Evolutionary conservation across 2,329 filamentous ascomycete genomes (phyloP).

Genomic region (Septoria petroselini): DNA sequence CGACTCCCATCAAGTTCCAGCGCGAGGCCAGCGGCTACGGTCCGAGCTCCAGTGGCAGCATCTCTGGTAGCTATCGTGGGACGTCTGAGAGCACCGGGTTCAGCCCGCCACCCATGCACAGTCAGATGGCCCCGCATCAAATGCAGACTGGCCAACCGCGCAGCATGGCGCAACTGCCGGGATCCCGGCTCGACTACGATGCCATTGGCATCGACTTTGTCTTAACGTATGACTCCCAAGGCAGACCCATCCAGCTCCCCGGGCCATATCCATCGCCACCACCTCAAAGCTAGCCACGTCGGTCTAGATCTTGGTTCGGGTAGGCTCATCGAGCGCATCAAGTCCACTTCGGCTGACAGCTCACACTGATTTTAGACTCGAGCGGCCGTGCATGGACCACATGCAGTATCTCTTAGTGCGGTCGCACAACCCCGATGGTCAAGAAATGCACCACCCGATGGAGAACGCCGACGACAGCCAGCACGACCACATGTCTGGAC

Average conservation of each 20-base stretch:
- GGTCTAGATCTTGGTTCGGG: conserved; percentile 15
- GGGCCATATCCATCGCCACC: conserved; percentile 62
- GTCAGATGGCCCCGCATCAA: conserved; percentile 15
- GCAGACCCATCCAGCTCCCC: conserved; percentile 32
- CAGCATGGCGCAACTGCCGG: conserved; percentile 32
- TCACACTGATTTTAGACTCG: conserved; percentile 58
- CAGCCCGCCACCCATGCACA: conserved; percentile 43
- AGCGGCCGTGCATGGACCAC: conserved; percentile 91
- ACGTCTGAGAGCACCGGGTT: conserved; percentile 47
- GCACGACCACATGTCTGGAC: conserved; percentile 66
- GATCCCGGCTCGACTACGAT: conserved; percentile 64
- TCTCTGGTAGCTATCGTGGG: conserved; percentile 60
- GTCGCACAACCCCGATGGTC: conserved; percentile 46
- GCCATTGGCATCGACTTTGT: conserved; percentile 87
- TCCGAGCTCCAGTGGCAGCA: conserved; percentile 52
- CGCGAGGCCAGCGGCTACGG: conserved; percentile 42
- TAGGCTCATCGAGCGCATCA: conserved; percentile 18
- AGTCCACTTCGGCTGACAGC: conserved; percentile 32
- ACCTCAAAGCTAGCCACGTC: conserved; percentile 39
- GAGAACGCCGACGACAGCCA: conserved; percentile 51
- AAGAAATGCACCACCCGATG: conserved; percentile 38
- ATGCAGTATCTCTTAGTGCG: conserved; percentile 71
- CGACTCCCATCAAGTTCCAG: conserved; percentile 39
- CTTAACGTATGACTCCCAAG: conserved; percentile 68
- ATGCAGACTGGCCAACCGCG: conserved; percentile 21